Evolutionary conservation across 208 protist genomes (phyloP), one percentile per base, ranked within the genome.

Genomic region (Balamuthia mandrillaris): DNA sequence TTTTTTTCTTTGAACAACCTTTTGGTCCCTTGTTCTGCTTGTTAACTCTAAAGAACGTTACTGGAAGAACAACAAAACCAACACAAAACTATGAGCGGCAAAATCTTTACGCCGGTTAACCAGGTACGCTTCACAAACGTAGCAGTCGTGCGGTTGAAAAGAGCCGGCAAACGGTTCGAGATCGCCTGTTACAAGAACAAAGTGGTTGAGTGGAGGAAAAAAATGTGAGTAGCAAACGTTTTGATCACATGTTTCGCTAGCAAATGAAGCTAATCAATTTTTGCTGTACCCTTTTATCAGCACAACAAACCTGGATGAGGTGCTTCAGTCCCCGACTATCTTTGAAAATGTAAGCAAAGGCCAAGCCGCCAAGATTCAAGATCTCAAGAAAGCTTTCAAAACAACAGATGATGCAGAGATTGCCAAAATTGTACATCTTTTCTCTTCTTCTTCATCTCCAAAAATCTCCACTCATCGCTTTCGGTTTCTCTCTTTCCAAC

Each of bases 111-210:
- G 60, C 95, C 95, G n/a, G 77, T 91, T 1, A 96, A 95, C 52
- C 93, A 96, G 85, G 93, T 93, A 58, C 75, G 87, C 29, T 87
- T 97, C 12, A 97, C 96, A 1, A 97, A 97, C 79, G 90, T 97
- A 4, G 87, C 95, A 24, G 74, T 97, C 1, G 96, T 97, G 29
- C 89, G 95, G 24, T 84, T 94, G 3, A 95, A 96, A 65, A 92
- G 91, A 47, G 81, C 87, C 44, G 92, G 92, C 37, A 90, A 93
- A 58, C 86, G 89, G 18, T 97, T 97, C 78, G 96, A 97, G 74
- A 86, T 97, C 35, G 95, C 96, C 7, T 96, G 93, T 79, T 97
- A 96, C 77, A 92, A 91, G 56, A 96, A 96, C 87, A 97, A 93
- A 82, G 95, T 97, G 6, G 35, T 93, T 16, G 68, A 75, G 18